Base-by-base conservation (phyloP, 768 basidiomycete genomes). In the Lactarius akahatsu region DNA sequence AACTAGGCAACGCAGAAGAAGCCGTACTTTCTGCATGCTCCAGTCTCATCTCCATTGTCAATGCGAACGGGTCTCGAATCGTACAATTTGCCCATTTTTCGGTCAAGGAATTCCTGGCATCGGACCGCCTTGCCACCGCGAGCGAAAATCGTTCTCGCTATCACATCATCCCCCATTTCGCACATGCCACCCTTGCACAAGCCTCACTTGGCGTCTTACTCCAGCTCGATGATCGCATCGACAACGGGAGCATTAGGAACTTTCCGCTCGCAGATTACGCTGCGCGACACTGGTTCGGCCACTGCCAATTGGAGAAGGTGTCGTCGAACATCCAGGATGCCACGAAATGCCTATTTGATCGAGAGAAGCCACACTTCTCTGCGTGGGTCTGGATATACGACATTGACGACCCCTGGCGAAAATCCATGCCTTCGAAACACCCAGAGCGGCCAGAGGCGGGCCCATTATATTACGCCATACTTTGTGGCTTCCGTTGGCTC, bases 261-360 rank as follows among this genome's bases (percentile, higher is more conserved):
- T 60, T 43, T 47, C 45, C 59, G 43, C 59, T 60, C 10, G 43
- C 43, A 3, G n/a, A n/a, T 20, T 60, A 60, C 8, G 59, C 59
- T 34, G 43, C 59, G 3, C 30, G 23, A n/a, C 20, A 60, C 18
- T 60, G 59, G 59, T 13, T 34, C 30, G n/a, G 32, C 23, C 59
- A 60, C 16, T 13, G 30, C 20, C 20, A 13, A 11, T 47, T 47
- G 13, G 45, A 13, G 10, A 32, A 34, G 1, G 43, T 34, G 20
- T 20, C 18, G 20, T n/a, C 43, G 30, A 4, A 10, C 30, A 18
- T 45, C n/a, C 1, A 13, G 38, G 43, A 34, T 43, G 4, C 30
- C 11, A n/a, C 26, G 43, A 23, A n/a, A 23, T 20, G 18, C n/a
- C 59, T 60, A 9, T 60, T 60, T 3, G 11, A 60, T 16, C 28